Evolutionary conservation across 805 yeast species (phyloP), one percentile per base, ranked within the genome.

Genomic region (Komagataella ulmi): DNA sequence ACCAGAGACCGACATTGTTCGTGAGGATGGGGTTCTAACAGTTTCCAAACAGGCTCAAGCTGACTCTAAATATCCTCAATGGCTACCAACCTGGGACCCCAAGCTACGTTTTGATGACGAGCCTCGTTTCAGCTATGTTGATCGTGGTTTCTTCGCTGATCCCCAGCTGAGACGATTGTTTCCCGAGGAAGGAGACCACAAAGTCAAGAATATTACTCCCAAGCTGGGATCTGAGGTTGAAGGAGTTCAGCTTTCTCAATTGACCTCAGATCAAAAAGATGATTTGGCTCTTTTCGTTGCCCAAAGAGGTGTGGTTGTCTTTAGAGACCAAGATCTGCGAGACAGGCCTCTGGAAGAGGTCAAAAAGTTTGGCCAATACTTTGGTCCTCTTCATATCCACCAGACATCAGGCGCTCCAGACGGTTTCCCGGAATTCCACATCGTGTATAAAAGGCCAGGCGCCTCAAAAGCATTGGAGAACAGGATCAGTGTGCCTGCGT

Each of bases 391-490:
- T 54, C 89, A 85, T 64, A 73, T 82, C 54, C 90, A 85, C 61
- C 87, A 88, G 48, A 80, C 86, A 10, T 78, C 85, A 8, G 88
- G 89, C 19, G 81, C 85, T 14, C 88, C 85, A 30, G 69, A 66
- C 55, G 72, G 69, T 7, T 68, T 67, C 54, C 83, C 85, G 3
- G 80, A 81, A 54, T 72, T 83, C 55, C 88, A 81, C 57, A 67
- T 82, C 44, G 79, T 81, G 18, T 81, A 77, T 64, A 71, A 85
- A 57, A 65, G 75, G 55, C 69, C 76, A 7, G 68, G 66, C 55
- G 60, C 65, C 47, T 68, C 63, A 24, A 74, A 70, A 52, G 66
- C 65, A 51, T 66, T 70, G 44, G 65, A 67, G 55, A 68, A 71
- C 49, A 68, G 72, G 23, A 60, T 65, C 23, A 21, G 23, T 50